Evolutionary conservation across 768 basidiomycete genomes (phyloP).

Genomic region (Asterophora parasitica): DNA sequence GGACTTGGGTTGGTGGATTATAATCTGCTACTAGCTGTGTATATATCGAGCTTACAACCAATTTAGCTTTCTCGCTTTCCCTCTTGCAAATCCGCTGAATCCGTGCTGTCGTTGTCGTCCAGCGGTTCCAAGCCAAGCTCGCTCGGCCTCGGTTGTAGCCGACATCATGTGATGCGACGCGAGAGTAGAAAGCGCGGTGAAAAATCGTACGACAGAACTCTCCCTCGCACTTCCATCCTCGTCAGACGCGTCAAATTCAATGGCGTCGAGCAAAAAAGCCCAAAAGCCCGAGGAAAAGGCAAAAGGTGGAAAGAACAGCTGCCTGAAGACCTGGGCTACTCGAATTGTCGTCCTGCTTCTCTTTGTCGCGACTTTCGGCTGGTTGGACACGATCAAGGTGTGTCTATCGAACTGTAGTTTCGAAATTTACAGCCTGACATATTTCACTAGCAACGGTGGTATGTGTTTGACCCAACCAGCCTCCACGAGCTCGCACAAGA

Average conservation of each 20-base stretch:
- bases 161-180: neutral
- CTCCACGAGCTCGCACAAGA: constrained; percentile 72
- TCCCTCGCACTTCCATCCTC: neutral
- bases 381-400: constrained; percentile 65
- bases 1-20: too few species aligned
- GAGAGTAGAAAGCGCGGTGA: neutral
- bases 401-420: constrained; percentile 2
- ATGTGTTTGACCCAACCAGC: constrained; percentile 70
- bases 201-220: constrained; percentile 13
- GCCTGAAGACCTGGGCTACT: constrained; percentile 31
- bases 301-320: neutral
- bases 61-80: too few species aligned
- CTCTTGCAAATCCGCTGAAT: too few species aligned
- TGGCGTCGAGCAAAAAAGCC: constrained; percentile 10
- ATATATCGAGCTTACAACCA: too few species aligned
- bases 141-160: too few species aligned
- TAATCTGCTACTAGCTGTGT: too few species aligned
- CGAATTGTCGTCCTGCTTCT: constrained; percentile 29
- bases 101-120: too few species aligned
- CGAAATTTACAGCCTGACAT: neutral
- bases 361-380: constrained; percentile 37
- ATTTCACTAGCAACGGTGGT: constrained; percentile 56
- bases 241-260: constrained; percentile 9
- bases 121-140: too few species aligned
- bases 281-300: neutral